These are phyloP conservation scores for Orbilia brochopaga DNA, from an alignment of 2,329 filamentous ascomycete genomes.

Conservation along the genomic window DNA sequence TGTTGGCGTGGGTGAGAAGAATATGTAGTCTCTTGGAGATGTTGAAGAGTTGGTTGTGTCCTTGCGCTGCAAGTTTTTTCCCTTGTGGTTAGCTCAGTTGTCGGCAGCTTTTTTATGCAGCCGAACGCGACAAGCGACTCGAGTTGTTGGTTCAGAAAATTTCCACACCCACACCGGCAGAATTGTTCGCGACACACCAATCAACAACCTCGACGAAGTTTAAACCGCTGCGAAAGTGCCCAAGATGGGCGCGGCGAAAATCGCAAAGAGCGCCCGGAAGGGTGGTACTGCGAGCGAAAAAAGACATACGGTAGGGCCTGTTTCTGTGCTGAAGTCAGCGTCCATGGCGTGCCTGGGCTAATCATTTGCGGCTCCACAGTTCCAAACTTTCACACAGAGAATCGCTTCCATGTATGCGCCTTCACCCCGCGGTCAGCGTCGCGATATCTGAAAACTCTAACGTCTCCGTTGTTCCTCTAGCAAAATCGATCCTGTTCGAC, in stretches of 20 bases:
- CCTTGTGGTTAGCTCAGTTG: conserved; percentile 24
- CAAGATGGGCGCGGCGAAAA: conserved; percentile 17
- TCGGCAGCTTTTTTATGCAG: conserved; percentile 39
- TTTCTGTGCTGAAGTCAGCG: background rate
- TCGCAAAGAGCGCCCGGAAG: conserved; percentile 50
- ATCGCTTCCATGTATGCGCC: conserved; percentile 53
- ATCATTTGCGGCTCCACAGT: conserved; percentile 43
- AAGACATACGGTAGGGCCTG: conserved; percentile 52
- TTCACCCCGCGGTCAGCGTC: background rate
- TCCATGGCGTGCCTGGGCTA: conserved; percentile 7
- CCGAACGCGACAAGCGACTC: conserved; percentile 30
- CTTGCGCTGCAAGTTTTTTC: conserved; percentile 31
- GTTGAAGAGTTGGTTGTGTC: background rate
- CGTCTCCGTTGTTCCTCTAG: conserved; percentile 23
- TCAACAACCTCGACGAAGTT: conserved; percentile 3
- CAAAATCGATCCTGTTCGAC: conserved; percentile 83
- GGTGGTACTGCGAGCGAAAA: conserved; percentile 53
- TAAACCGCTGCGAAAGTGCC: conserved; percentile 37
- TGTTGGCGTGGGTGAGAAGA: background rate
- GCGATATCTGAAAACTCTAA: background rate
- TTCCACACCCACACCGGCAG: conserved; percentile 37
- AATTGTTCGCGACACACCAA: conserved; percentile 43
- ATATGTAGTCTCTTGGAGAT: too few relatives aligned
- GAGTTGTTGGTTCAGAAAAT: conserved; percentile 31
- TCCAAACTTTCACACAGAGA: conserved; percentile 55